phyloP scores from a whole-genome alignment of 1,284 basidiomycete species.

The Xerocomus minutiporus region DNA sequence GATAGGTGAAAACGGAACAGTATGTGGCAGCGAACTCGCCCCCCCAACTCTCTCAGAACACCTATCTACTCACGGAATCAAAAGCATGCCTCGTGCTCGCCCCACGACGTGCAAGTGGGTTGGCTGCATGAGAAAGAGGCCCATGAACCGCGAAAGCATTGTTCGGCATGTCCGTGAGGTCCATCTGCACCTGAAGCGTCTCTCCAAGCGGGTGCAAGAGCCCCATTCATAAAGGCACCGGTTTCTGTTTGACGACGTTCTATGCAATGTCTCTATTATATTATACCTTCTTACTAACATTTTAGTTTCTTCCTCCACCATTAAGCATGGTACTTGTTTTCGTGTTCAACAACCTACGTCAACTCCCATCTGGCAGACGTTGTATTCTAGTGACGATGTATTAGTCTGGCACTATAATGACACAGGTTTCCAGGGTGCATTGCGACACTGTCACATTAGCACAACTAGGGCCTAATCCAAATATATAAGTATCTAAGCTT shows the following conservation, averaged over 20 bases:
- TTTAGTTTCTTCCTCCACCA: neutral
- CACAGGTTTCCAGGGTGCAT: neutral
- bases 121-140: constrained; percentile 8
- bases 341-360: neutral
- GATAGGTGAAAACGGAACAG: neutral
- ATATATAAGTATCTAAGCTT: neutral
- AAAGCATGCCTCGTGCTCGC: neutral
- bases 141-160: constrained; percentile 25
- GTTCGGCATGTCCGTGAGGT: constrained; percentile 20
- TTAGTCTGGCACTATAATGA: neutral
- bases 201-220: neutral
- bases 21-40: constrained; percentile 7
- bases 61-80: constrained; percentile 17
- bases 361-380: neutral
- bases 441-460: constrained; percentile 1
- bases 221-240: neutral
- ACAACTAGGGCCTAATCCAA: neutral
- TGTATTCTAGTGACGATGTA: neutral
- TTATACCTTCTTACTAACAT: neutral
- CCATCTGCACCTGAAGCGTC: constrained; percentile 16
- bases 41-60: constrained; percentile 8
- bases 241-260: neutral
- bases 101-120: constrained; percentile 15
- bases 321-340: neutral
- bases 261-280: neutral